These are phyloP conservation scores for Fraxinus dipetala DNA, from an alignment of 305 asterid species.

Conservation along the genomic window DNA sequence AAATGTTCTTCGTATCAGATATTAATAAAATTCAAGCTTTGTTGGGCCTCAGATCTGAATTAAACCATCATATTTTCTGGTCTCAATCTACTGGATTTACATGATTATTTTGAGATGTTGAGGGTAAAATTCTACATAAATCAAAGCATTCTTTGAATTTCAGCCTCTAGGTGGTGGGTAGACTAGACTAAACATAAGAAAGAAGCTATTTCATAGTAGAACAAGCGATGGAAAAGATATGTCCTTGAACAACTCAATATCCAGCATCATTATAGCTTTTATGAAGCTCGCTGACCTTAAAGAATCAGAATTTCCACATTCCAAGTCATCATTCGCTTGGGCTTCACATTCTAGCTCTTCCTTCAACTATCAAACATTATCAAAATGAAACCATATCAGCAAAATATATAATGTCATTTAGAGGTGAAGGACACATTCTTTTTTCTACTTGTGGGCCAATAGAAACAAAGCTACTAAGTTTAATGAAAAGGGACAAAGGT, in stretches of 20 bases:
- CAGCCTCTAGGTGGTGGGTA: slow-evolving; percentile 1
- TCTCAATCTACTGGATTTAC: not conserved
- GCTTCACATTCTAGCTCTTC: slow-evolving; percentile 92
- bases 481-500: not conserved
- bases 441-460: slow-evolving; percentile 2
- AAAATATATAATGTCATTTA: slow-evolving; percentile 3
- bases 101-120: not conserved
- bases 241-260: not conserved
- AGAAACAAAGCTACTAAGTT: not conserved
- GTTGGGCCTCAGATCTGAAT: not conserved
- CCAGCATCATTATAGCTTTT: slow-evolving; percentile 3
- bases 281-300: slow-evolving; percentile 43
- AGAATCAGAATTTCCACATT: slow-evolving; percentile 58
- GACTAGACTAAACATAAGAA: not conserved
- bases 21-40: not conserved
- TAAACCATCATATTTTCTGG: not conserved
- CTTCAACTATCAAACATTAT: slow-evolving; percentile 52
- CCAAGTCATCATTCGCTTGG: slow-evolving; percentile 82
- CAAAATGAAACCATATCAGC: slow-evolving; percentile 25
- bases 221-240: not conserved
- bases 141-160: not conserved
- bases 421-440: slow-evolving; percentile 4
- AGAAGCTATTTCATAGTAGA: not conserved
- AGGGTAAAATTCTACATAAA: not conserved
- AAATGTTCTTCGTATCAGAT: not conserved